Evolutionary conservation across 2,329 filamentous ascomycete genomes (phyloP), one percentile per base, ranked within the genome.

Genomic region (Claviceps pazoutovae): DNA sequence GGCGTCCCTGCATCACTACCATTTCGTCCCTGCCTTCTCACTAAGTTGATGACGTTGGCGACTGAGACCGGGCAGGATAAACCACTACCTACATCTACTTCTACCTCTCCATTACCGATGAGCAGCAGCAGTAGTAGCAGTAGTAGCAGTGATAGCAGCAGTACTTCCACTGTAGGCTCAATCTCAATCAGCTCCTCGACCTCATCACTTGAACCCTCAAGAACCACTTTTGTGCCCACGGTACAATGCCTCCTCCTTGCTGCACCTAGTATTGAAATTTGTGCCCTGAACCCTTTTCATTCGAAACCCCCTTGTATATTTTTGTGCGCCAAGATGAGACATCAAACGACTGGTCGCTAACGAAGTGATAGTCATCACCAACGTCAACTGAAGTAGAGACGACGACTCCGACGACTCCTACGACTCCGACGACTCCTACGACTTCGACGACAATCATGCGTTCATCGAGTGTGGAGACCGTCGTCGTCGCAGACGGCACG

Each of bases 401-500:
- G 8, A n/a, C 50, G 9, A 49, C 34, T 26, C 38, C 52, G 3
- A 54, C 23, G 23, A 5, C 23, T 23, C 23, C 23, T 4, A 8
- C 7, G 7, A 26, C 26, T 26, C 2, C 26, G 26, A 26, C 30
- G 8, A 30, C 26, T 9, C 0, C 26, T 1, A 30, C 8, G 8
- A 30, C 48, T 7, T 61, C 62, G 14, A 62, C 65, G n/a, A 48
- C 57, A 0, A 59, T 78, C 2, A 67, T 9, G 16, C 45, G 8
- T 74, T 26, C 16, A 11, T 45, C 48, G 19, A 26, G 4, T 26
- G 19, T 50, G 9, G 48, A 30, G 58, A 83, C 79, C 0, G 71
- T 82, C 9, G 82, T 78, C 0, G 82, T 78, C 0, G 68, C 71
- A 6, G 73, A 70, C 9, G 78, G 78, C 17, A 71, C 66, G 5